Base-by-base conservation (phyloP, 306 rosid genomes). In the Prunus padus region DNA sequence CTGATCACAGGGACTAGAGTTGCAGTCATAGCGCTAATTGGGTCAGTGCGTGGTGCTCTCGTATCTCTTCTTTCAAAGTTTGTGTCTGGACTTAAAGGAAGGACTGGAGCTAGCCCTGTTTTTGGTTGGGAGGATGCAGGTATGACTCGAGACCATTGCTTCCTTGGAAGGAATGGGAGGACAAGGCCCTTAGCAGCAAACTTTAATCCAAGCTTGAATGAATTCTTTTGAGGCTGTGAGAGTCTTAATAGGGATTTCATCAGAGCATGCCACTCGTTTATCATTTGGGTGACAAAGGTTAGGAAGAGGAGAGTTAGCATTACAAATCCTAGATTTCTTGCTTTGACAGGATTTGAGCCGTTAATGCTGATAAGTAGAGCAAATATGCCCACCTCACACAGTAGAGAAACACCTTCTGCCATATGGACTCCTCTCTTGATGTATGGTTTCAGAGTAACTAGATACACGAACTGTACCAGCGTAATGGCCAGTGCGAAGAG, bases 1-100 rank as follows among this genome's bases (percentile, higher is more conserved):
- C 87, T 81, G 26, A 84, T 85, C 78, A 86, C 82, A 2, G 96
- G 92, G 78, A 88, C 92, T n/a, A 90, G 84, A 4, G 86, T 86
- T 2, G 95, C 87, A 4, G 82, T 78, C 95, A 84, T 82, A 69
- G 90, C 80, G 5, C 82, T 75, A 25, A 86, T 52, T 18, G 91
- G 84, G 69, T 71, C 82, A 71, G 76, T 65, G 11, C 77, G 49
- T 30, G 79, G 77, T 26, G 71, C 65, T 70, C 78, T 79, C 52
- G 23, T 28, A 8, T 84, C 75, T 82, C 85, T 82, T 81, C 87
- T 73, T 74, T 75, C 80, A 8, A 81, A 37, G 28, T 84, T 83
- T 52, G 60, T 65, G 46, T 80, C 91, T 74, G 89, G 73, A 60
- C 67, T 3, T 18, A 13, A 31, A 61, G 90, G 86, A 75, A 79